Percentiles rank a stretch among this genome's conserved stretches.
Conservation (phyloP, 2,329 filamentous ascomycete species). For the Microcera coccophila region DNA sequence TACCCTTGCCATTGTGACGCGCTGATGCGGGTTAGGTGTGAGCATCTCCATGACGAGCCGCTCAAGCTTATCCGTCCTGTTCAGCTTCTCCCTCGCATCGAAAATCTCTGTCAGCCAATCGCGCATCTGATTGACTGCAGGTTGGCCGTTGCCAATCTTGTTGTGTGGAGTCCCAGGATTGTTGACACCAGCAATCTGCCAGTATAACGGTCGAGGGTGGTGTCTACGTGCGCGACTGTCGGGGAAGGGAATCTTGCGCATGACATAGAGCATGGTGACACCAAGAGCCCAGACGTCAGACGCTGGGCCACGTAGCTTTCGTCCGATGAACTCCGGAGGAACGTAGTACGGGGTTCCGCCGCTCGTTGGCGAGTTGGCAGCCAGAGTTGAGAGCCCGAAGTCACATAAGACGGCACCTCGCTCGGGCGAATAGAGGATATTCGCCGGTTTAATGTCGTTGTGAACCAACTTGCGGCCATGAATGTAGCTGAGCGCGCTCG, state of each 20-base stretch:
- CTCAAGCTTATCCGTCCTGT: conserved; percentile 47
- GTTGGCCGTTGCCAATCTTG: conserved; percentile 36
- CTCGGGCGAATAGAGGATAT: conserved; percentile 57
- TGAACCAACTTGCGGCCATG: conserved; percentile 52
- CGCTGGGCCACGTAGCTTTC: conserved; percentile 49
- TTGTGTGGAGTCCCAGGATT: conserved; percentile 30
- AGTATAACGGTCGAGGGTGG: conserved; percentile 51
- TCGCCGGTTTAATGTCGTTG: conserved; percentile 61
- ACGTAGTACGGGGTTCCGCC: conserved; percentile 61
- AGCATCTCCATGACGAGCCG: conserved; percentile 53
- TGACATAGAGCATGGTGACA: conserved; percentile 57
- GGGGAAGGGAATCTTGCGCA: conserved; percentile 53
- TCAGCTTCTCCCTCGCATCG: conserved; percentile 45
- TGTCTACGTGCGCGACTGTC: conserved; percentile 47
- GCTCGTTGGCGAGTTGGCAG: conserved; percentile 43
- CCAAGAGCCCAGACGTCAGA: conserved; percentile 60
- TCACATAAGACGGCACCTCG: conserved; percentile 59
- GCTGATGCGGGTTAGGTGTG: conserved; percentile 46
- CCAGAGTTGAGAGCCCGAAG: conserved; percentile 53
- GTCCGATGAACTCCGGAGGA: conserved; percentile 57
- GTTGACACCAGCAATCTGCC: conserved; percentile 56
- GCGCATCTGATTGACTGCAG: conserved; percentile 51
- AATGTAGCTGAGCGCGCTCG: conserved; percentile 53
- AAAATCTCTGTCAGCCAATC: conserved; percentile 53
- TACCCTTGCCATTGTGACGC: conserved; percentile 53